Evolutionary conservation across 208 protist species (phyloP).

Genomic region (Leishmania braziliensis): DNA sequence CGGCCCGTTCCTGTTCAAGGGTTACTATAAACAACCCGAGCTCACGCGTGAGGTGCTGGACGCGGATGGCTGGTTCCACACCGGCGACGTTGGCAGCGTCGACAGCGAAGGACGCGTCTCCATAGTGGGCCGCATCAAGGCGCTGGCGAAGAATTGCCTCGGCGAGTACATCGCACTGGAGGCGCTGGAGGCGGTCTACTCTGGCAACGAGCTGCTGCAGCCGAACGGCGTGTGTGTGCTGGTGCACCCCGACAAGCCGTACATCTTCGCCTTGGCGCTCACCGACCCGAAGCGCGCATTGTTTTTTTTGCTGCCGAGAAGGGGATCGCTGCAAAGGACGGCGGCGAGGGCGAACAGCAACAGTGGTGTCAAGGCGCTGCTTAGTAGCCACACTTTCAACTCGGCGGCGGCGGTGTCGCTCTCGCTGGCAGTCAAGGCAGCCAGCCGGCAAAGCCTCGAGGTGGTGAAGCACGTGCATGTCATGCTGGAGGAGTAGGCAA

Average conservation of each 20-base stretch:
- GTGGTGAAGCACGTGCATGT: too few relatives aligned
- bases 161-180: conserved; percentile 94
- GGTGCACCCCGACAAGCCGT: conserved; percentile 65
- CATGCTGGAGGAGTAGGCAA: conserved; percentile 72
- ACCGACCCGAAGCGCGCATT: conserved; percentile 44
- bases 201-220: conserved; percentile 66
- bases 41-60: conserved; percentile 76
- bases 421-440: too few relatives aligned
- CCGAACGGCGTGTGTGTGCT: conserved; percentile 78
- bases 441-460: too few relatives aligned
- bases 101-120: conserved; percentile 70
- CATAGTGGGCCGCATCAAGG: conserved; percentile 92
- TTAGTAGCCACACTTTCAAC: too few relatives aligned
- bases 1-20: conserved; percentile 82
- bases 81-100: conserved; percentile 81
- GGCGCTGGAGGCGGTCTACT: conserved; percentile 81
- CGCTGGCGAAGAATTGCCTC: conserved; percentile 90
- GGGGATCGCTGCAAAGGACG: background rate
- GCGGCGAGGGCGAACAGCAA: too few relatives aligned
- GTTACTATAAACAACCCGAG: conserved; percentile 91
- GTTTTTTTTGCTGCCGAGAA: conserved; percentile 54
- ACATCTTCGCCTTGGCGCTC: conserved; percentile 64
- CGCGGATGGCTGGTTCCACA: conserved; percentile 37
- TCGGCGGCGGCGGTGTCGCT: too few relatives aligned
- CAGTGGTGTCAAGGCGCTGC: too few relatives aligned